Evolutionary conservation across 345 rosid species (phyloP).

Genomic region (Lagerstroemia speciosa): DNA sequence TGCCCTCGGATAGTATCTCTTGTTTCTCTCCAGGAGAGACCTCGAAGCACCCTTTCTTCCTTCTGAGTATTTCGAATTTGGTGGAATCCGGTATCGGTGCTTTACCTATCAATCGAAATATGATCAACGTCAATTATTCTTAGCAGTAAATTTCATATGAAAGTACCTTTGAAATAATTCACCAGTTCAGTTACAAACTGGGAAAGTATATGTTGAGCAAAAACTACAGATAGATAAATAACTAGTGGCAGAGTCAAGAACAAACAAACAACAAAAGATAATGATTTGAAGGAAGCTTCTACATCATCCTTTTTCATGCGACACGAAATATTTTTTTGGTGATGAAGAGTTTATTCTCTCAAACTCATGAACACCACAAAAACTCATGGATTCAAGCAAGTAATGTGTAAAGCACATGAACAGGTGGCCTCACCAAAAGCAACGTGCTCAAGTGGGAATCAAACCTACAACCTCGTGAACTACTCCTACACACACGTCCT

Average conservation of each 20-base stretch:
- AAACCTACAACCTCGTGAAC: too few relatives aligned
- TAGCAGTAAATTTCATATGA: background rate
- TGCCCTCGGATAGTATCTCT: constrained; percentile 32
- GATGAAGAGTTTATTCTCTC: background rate
- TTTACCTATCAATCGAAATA: constrained; percentile 44
- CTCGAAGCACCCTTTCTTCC: constrained; percentile 35
- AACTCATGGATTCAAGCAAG: too few relatives aligned
- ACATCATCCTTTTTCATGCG: background rate
- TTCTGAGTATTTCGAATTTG: constrained; percentile 31
- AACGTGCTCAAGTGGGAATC: too few relatives aligned
- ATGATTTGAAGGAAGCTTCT: background rate
- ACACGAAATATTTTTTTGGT: background rate
- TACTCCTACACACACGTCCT: too few relatives aligned
- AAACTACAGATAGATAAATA: background rate
- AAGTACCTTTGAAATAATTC: background rate
- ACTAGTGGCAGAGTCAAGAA: background rate
- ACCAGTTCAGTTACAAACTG: background rate
- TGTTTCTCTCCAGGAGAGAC: constrained; percentile 44
- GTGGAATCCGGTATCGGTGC: constrained; percentile 61
- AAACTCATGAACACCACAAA: too few relatives aligned
- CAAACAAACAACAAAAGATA: background rate
- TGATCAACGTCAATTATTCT: background rate
- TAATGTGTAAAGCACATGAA: too few relatives aligned
- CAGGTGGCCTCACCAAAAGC: too few relatives aligned
- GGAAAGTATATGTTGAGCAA: background rate